Conservation (phyloP, 2,329 filamentous ascomycete genomes). For the Alternaria rosae region DNA sequence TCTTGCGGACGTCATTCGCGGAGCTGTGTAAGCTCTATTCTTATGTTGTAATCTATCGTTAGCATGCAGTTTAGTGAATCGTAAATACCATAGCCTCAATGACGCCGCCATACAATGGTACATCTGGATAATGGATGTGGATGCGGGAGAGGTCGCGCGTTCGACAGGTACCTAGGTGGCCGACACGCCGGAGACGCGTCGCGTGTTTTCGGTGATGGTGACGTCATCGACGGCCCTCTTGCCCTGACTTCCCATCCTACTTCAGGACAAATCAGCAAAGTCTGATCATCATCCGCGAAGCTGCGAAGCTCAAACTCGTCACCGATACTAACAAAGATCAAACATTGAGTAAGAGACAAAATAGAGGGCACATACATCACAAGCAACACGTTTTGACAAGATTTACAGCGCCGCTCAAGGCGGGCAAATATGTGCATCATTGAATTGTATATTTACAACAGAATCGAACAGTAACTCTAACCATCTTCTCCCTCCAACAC, state of each 20-base stretch:
- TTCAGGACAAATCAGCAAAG: not conserved
- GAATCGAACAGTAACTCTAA: slow-evolving; percentile 29
- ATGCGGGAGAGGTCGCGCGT: not conserved
- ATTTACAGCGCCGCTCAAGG: not conserved
- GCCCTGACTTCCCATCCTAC: not conserved
- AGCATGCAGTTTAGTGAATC: not conserved
- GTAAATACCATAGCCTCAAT: not conserved
- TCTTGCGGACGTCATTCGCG: not conserved
- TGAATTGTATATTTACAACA: slow-evolving; percentile 41
- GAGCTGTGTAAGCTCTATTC: not conserved
- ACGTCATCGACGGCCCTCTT: not conserved
- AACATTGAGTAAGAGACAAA: not conserved
- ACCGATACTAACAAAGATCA: not conserved
- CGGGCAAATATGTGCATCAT: slow-evolving; percentile 25
- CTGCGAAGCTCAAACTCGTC: not conserved
- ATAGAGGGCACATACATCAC: not conserved
- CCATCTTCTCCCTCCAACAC: slow-evolving; percentile 3
- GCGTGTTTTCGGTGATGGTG: not conserved
- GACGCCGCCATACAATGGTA: not conserved
- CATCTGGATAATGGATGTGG: not conserved
- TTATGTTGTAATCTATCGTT: slow-evolving; percentile 1
- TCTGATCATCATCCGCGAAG: not conserved
- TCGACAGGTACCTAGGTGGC: not conserved
- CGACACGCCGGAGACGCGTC: not conserved
- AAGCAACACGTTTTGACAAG: not conserved